Evolutionary conservation across 2,329 filamentous ascomycete species (phyloP), one percentile per base, ranked within the genome.

Genomic region (Pestalotiopsis sp.): DNA sequence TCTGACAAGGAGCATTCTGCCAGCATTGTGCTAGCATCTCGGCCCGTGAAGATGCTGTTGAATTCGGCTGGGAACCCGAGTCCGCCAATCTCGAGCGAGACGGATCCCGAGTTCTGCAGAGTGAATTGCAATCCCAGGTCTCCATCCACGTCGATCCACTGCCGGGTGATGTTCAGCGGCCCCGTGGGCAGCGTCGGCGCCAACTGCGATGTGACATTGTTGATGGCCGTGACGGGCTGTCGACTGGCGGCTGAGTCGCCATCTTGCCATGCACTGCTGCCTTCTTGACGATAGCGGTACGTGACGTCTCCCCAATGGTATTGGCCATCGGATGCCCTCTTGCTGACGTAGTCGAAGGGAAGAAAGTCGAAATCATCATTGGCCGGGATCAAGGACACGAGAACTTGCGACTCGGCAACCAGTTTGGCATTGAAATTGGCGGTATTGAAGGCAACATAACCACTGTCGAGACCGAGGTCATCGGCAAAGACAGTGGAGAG

Each of bases 231-330:
- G 24, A 84, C 78, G 1, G 79, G 70, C 13, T 76, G 75, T 11
- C 84, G 80, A 11, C 77, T 71, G 1, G 76, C 71, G 0, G 86
- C 81, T 3, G 86, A 84, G 70, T 88, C 81, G 11, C 80, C 81
- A 11, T 78, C 75, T 2, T 77, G 80, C 87, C 87, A 89, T 2
- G 71, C 64, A 1, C 70, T 74, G 13, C 68, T 66, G 4, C 78
- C 79, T 1, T 74, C 74, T 2, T 76, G 70, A n/a, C 86, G 84
- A 72, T 87, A 89, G 13, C 86, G 82, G 58, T 85, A 81, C 0
- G 85, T 88, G 52, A 89, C 78, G 60, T 89, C 87, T 3, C 87
- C 87, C 71, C 85, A 84, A 73, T 89, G 87, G 69, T 89, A 88
- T 68, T 88, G 83, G 3, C 83, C 83, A 68, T 87, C 83, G 13